These are phyloP conservation scores for Metroxylon sagu DNA, from an alignment of 176 grass and related monocot genomes.

Conservation along the genomic window DNA sequence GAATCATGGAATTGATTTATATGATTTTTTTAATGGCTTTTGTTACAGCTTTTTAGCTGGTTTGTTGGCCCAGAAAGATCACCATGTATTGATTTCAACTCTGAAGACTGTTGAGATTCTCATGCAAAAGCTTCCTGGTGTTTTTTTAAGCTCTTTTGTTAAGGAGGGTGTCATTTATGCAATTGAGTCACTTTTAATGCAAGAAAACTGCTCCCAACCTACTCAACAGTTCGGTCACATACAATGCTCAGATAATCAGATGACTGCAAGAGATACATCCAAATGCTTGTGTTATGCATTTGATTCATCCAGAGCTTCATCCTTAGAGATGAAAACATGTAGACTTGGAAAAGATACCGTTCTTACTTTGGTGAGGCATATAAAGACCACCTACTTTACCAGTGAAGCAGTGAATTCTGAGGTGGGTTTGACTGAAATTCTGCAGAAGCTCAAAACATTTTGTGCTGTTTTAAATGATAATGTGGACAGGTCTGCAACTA, in stretches of 20 bases:
- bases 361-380: conserved; percentile 47
- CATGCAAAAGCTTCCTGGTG: conserved; percentile 95
- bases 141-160: conserved; percentile 83
- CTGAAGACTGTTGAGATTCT: conserved; percentile 84
- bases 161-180: conserved; percentile 94
- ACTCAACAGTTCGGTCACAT: conserved; percentile 22
- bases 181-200: conserved; percentile 60
- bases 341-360: conserved; percentile 45
- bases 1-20: background rate
- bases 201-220: conserved; percentile 48
- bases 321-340: conserved; percentile 49
- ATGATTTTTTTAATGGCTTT: conserved; percentile 28
- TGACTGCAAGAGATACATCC: conserved; percentile 37
- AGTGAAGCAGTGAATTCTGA: conserved; percentile 56
- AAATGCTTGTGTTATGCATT: conserved; percentile 91
- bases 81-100: conserved; percentile 66
- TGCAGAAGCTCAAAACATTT: conserved; percentile 80
- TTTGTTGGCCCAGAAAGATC: conserved; percentile 81
- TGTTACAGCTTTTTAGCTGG: conserved; percentile 84
- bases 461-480: conserved; percentile 73
- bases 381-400: conserved; percentile 74
- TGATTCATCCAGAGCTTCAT: conserved; percentile 33
- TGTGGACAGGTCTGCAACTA: conserved; percentile 36
- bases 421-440: conserved; percentile 58
- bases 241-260: conserved; percentile 36